Evolutionary conservation across 2,329 filamentous ascomycete genomes (phyloP).

Genomic region (Phialemonium atrogriseum): DNA sequence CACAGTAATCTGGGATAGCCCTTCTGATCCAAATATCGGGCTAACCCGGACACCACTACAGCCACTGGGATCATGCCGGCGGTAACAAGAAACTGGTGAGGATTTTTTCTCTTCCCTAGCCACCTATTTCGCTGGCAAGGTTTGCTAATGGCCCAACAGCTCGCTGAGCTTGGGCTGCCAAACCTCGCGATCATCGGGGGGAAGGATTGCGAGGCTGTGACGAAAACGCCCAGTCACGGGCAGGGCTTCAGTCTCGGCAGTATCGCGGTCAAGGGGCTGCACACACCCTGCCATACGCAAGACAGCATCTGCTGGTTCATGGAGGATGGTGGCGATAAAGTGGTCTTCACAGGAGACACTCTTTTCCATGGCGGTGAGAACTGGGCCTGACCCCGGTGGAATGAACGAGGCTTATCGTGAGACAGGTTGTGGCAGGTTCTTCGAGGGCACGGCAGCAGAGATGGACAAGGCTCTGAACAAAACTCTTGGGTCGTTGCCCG

Average conservation of each 20-base stretch:
- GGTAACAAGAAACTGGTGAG: constrained; percentile 81
- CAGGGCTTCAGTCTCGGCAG: constrained; percentile 75
- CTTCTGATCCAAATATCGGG: not conserved
- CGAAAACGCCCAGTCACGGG: constrained; percentile 64
- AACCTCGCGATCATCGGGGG: constrained; percentile 77
- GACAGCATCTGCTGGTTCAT: constrained; percentile 96
- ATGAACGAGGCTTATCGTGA: not conserved
- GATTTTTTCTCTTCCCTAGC: no score
- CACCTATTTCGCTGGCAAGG: not conserved
- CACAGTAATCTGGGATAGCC: no score
- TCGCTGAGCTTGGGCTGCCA: constrained; percentile 41
- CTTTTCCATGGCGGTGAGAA: constrained; percentile 90
- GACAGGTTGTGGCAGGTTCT: constrained; percentile 85
- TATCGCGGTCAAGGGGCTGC: constrained; percentile 77
- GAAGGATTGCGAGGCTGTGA: constrained; percentile 75
- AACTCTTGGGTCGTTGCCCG: constrained; percentile 69
- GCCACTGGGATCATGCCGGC: constrained; percentile 90
- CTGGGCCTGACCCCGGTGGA: constrained; percentile 1
- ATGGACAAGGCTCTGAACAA: constrained; percentile 93
- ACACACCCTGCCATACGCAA: constrained; percentile 96
- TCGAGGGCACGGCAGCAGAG: constrained; percentile 80
- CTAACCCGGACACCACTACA: constrained; percentile 25
- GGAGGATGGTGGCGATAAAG: constrained; percentile 67
- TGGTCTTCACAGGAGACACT: constrained; percentile 93
- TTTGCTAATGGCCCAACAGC: constrained; percentile 12